Conservation (phyloP, 768 basidiomycete genomes). For the Auricularia cornea region DNA sequence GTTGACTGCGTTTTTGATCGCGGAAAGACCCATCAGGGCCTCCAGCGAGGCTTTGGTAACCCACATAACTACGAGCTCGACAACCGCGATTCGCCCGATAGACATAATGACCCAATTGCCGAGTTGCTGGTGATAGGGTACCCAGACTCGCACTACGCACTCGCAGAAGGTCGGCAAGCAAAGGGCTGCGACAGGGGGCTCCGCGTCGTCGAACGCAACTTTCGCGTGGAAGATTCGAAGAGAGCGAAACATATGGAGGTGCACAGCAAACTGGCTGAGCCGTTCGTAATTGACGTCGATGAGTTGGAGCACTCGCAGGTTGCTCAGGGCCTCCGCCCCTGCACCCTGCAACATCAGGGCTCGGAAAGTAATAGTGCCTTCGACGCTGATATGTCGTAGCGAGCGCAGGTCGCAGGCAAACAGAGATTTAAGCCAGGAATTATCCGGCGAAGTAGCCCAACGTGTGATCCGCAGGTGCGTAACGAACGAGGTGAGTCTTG, state of each 20-base stretch:
- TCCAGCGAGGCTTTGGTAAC: too few relatives aligned
- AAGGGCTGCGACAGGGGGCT: too few relatives aligned
- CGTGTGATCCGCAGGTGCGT: not conserved
- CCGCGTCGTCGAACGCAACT: not conserved
- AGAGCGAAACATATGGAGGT: not conserved
- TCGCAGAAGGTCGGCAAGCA: too few relatives aligned
- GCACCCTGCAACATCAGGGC: not conserved
- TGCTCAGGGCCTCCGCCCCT: not conserved
- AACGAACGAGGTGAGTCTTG: not conserved
- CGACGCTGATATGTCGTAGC: not conserved
- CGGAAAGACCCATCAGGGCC: too few relatives aligned
- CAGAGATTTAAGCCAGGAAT: not conserved
- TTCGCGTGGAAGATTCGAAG: not conserved
- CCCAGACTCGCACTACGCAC: too few relatives aligned
- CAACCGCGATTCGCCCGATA: too few relatives aligned
- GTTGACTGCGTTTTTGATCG: too few relatives aligned
- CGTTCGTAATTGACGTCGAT: not conserved
- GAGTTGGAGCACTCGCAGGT: not conserved
- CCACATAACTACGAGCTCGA: too few relatives aligned
- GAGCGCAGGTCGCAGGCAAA: not conserved
- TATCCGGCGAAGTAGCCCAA: not conserved
- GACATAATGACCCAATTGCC: too few relatives aligned
- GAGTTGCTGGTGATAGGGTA: too few relatives aligned
- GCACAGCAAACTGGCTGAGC: not conserved
- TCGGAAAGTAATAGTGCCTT: not conserved